These are phyloP conservation scores for Sabuloglossum arenarium DNA, from an alignment of 495 filamentous ascomycete species.

Conservation along the genomic window DNA sequence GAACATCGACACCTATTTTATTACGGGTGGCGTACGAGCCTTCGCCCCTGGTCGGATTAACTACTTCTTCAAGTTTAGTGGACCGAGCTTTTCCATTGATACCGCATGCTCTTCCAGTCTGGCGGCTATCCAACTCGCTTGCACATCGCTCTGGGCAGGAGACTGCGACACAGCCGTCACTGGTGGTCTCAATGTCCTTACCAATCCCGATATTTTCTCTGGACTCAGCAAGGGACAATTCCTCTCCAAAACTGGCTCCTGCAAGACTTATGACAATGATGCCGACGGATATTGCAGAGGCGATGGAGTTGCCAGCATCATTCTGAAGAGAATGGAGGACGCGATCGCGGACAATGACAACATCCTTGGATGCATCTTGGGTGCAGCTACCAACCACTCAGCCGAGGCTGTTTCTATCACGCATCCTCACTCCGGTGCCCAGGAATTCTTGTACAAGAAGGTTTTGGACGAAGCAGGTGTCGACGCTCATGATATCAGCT, in stretches of 20 bases:
- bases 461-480: conserved; percentile 49
- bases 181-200: conserved; percentile 20
- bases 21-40: conserved; percentile 18
- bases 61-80: conserved; percentile 25
- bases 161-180: conserved; percentile 21
- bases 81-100: conserved; percentile 20
- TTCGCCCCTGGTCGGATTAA: conserved; percentile 23
- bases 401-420: conserved; percentile 20
- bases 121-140: conserved; percentile 20
- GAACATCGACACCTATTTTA: conserved; percentile 22
- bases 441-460: conserved; percentile 45
- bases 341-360: conserved; percentile 16
- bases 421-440: conserved; percentile 32
- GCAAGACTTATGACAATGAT: conserved; percentile 21
- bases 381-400: conserved; percentile 16
- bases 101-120: conserved; percentile 27
- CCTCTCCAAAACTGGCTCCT: conserved; percentile 19
- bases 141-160: conserved; percentile 16
- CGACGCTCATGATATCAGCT: conserved; percentile 53
- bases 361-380: conserved; percentile 15
- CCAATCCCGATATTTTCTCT: conserved; percentile 16
- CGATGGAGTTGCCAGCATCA: conserved; percentile 16
- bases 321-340: conserved; percentile 19
- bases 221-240: conserved; percentile 19
- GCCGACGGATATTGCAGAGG: conserved; percentile 23